A percentile compares a stretch with the other conserved stretches of the same genome.
phyloP scores from a whole-genome alignment of 2,329 filamentous ascomycete species.

The Penicillium sp. region DNA sequence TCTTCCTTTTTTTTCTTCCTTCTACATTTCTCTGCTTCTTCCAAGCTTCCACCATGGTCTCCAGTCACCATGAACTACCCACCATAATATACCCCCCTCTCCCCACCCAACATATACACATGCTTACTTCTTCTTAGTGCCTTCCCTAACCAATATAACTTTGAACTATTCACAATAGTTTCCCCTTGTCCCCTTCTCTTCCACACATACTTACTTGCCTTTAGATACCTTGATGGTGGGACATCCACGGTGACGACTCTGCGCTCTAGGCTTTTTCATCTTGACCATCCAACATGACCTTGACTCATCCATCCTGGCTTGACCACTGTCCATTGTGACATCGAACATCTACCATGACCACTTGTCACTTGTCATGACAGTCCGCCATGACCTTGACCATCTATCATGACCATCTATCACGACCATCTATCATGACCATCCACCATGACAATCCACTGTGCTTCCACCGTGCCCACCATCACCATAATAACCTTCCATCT shows the following conservation, averaged over 20 bases:
- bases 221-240: not conserved
- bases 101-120: not conserved
- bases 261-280: not conserved
- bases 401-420: too few relatives aligned
- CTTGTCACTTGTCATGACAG: too few relatives aligned
- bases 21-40: not conserved
- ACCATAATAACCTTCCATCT: too few relatives aligned
- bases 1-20: not conserved
- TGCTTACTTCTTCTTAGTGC: not conserved
- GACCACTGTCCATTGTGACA: not conserved
- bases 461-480: too few relatives aligned
- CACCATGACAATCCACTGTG: too few relatives aligned
- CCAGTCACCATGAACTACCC: not conserved
- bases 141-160: not conserved
- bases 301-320: too few relatives aligned
- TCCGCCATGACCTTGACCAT: not conserved
- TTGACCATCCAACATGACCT: not conserved
- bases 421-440: too few relatives aligned
- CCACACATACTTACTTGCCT: not conserved
- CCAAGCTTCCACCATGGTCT: not conserved
- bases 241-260: not conserved
- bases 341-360: not conserved
- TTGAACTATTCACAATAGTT: too few relatives aligned
- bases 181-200: not conserved
- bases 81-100: not conserved